Conservation (phyloP, 495 filamentous ascomycete species). For the Aspergillus haitiensis region DNA sequence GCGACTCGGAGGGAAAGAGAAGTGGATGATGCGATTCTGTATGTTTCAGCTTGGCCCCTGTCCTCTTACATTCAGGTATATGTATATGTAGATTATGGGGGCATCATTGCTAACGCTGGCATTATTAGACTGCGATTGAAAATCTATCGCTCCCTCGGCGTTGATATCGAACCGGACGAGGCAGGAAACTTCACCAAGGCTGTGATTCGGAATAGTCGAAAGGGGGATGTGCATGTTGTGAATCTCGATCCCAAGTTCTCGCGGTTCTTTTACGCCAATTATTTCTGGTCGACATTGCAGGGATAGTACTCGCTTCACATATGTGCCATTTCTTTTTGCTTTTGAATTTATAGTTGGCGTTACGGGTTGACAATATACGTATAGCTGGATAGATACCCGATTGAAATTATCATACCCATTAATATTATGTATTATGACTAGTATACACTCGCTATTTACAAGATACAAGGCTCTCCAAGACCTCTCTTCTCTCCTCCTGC, state of each 20-base stretch:
- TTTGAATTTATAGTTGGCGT: conserved; percentile 19
- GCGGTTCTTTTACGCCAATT: conserved; percentile 89
- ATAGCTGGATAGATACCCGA: conserved; percentile 11
- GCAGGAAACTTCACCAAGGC: conserved; percentile 83
- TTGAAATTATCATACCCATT: conserved; percentile 1
- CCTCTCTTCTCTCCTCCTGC: conserved; percentile 26
- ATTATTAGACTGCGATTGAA: conserved; percentile 70
- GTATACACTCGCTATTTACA: conserved; percentile 4
- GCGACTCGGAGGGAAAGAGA: conserved; percentile 58
- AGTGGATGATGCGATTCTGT: conserved; percentile 59
- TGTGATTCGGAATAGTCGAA: conserved; percentile 79
- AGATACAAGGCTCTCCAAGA: conserved; percentile 24
- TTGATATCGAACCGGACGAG: conserved; percentile 81
- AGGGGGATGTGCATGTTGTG: conserved; percentile 91
- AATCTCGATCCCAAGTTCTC: conserved; percentile 93
- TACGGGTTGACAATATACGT: conserved; percentile 13
- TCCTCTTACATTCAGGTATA: too few species aligned
- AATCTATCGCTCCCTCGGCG: conserved; percentile 85
- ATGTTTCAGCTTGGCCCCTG: conserved; percentile 16
- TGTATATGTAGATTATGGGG: too few species aligned
- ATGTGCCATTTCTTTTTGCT: background rate
- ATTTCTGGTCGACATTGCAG: conserved; percentile 90
- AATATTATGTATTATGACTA: conserved; percentile 3
- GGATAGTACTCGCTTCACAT: conserved; percentile 19
- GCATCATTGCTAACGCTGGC: too few species aligned